Percentiles rank a stretch among this genome's conserved stretches.
phyloP scores from a whole-genome alignment of 176 grass and related monocot species.

The Oryza rufipogon region DNA sequence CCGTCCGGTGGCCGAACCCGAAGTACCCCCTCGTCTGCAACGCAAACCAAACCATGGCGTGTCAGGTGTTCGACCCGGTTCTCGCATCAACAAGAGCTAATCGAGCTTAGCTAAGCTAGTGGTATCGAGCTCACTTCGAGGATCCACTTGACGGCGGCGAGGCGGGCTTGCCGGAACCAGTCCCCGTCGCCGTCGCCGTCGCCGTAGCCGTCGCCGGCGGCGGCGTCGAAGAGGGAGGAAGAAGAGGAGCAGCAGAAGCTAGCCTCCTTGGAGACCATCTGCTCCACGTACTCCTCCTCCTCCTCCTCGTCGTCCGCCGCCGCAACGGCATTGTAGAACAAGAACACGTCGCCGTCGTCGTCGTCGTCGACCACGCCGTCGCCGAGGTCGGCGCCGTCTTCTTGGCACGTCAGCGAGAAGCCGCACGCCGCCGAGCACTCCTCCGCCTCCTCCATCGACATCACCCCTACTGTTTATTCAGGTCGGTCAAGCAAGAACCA shows the following conservation, averaged over 20 bases:
- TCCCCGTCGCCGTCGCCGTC: conserved; percentile 21
- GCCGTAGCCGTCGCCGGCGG: conserved; percentile 18
- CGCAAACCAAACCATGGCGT: conserved; percentile 37
- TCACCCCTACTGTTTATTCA: not conserved
- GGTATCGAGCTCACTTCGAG: conserved; percentile 54
- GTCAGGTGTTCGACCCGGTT: not conserved
- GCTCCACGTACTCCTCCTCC: conserved; percentile 78
- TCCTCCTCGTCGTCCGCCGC: conserved; percentile 41
- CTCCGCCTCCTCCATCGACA: conserved; percentile 40
- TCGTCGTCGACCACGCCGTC: conserved; percentile 47
- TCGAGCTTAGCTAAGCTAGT: not conserved
- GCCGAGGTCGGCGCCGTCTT: conserved; percentile 65
- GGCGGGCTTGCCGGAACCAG: conserved; percentile 66
- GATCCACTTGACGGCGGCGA: conserved; percentile 76
- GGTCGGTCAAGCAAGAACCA: conserved; percentile 32
- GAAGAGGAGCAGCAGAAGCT: conserved; percentile 53
- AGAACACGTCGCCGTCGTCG: conserved; percentile 41
- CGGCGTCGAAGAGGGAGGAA: not conserved
- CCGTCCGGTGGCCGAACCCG: conserved; percentile 75
- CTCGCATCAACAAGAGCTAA: conserved; percentile 22
- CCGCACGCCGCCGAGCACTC: conserved; percentile 48
- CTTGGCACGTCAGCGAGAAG: conserved; percentile 78
- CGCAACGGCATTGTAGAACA: conserved; percentile 2
- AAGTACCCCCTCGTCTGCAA: conserved; percentile 71
- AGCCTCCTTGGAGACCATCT: conserved; percentile 68